Evolutionary conservation across 176 grass and related monocot genomes (phyloP).

Genomic region (Oryza brachyantha): DNA sequence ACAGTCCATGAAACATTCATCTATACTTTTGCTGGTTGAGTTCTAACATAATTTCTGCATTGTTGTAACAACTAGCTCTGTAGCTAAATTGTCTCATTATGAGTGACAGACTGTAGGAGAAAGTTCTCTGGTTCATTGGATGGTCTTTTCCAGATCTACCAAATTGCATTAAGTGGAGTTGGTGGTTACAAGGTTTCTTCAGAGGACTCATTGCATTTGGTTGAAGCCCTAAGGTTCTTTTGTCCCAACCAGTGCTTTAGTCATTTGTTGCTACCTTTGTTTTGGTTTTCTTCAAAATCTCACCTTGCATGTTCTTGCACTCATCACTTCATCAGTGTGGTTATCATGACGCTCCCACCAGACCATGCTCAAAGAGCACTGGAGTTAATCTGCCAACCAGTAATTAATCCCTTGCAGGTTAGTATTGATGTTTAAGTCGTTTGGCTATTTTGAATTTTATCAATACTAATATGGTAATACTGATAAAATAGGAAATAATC

Average conservation of each 20-base stretch:
- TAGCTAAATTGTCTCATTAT: constrained; percentile 31
- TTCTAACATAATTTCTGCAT: background rate
- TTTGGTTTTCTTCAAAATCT: constrained; percentile 21
- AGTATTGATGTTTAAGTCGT: constrained; percentile 20
- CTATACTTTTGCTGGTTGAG: constrained; percentile 1
- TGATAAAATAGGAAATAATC: constrained; percentile 68
- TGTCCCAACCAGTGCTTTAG: constrained; percentile 4
- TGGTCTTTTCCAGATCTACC: constrained; percentile 95
- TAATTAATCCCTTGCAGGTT: constrained; percentile 81
- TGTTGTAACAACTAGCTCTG: background rate
- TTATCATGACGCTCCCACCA: constrained; percentile 71
- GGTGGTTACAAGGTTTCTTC: constrained; percentile 99
- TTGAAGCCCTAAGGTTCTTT: constrained; percentile 97
- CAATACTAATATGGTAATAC: constrained; percentile 31
- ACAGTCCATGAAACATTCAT: background rate
- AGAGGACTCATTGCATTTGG: constrained; percentile 90
- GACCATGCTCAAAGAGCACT: constrained; percentile 81
- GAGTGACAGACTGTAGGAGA: constrained; percentile 67
- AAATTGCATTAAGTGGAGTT: constrained; percentile 90
- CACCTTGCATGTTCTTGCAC: constrained; percentile 20
- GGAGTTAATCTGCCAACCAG: constrained; percentile 85
- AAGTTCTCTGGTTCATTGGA: constrained; percentile 86
- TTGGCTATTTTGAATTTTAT: background rate
- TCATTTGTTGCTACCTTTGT: constrained; percentile 5
- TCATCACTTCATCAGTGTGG: constrained; percentile 66